Evolutionary conservation across 805 yeast species (phyloP), one percentile per base, ranked within the genome.

Genomic region (Tanozyma kutaoensis): DNA sequence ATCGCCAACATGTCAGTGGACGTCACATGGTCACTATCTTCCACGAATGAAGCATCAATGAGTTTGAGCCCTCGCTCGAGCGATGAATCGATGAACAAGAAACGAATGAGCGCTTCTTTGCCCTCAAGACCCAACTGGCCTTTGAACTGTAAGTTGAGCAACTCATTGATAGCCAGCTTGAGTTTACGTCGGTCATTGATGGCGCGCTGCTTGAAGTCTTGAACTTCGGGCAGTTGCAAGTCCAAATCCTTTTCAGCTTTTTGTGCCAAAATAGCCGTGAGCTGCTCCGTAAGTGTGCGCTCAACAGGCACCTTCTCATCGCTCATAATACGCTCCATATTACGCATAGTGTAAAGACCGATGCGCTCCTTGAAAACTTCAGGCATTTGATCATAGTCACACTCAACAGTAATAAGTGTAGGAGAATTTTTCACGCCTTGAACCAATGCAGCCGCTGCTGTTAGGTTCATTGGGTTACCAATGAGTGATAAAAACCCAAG

Each of bases 331-430:
- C 54, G 39, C 47, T 77, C 84, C 76, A 85, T 76, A 48, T 86
- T 86, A 40, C 77, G 68, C 76, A 86, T 75, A 25, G 91, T 69
- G 39, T 78, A 74, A 24, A 80, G 62, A 1, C 93, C 91, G 32
- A 85, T 68, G 40, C 74, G 68, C 23, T 84, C 79, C 40, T 69
- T 72, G 36, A 76, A 63, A 26, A 64, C 58, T 28, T 66, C 69
- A 9, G 86, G 76, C 37, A 80, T 62, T 13, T 60, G 50, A 13
- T 63, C 73, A 31, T 63, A 63, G 39, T 80, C 86, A 27, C 80
- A 58, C 37, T 78, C 91, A 22, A 82, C 50, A 11, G 74, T 70
- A 27, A 73, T 68, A 24, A 86, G 53, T n/a, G 75, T 63, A 14
- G 63, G 62, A 0, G 85, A 70, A 28, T 67, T 61, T 42, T 72